Conservation (phyloP, 768 basidiomycete species). For the Terana coerulea region DNA sequence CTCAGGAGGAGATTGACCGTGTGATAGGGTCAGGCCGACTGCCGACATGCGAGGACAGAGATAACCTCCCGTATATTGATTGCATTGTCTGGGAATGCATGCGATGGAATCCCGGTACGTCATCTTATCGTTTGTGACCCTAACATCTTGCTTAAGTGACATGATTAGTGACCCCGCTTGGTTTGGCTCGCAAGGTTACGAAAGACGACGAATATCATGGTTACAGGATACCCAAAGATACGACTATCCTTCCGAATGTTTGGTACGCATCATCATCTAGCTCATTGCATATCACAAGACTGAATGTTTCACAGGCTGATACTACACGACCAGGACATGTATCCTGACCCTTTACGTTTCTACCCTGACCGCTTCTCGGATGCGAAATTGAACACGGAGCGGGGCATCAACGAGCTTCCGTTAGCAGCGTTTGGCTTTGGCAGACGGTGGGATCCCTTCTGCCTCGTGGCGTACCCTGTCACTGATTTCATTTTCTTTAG, state of each 20-base stretch:
- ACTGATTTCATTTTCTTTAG: constrained; percentile 7
- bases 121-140: no score
- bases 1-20: constrained; percentile 62
- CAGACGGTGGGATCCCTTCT: constrained; percentile 4
- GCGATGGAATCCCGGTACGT: constrained; percentile 16
- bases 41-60: constrained; percentile 56
- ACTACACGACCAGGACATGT: constrained; percentile 34
- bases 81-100: constrained; percentile 13
- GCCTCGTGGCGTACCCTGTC: not conserved
- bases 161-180: constrained; percentile 11
- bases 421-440: constrained; percentile 32
- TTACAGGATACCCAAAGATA: constrained; percentile 25
- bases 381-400: constrained; percentile 24
- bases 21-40: constrained; percentile 48
- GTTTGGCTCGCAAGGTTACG: constrained; percentile 9
- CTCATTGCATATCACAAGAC: not conserved
- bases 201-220: constrained; percentile 28
- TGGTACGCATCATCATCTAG: constrained; percentile 7
- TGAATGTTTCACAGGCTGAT: constrained; percentile 27
- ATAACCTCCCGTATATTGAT: constrained; percentile 54
- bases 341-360: constrained; percentile 31
- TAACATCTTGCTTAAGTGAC: not conserved
- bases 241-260: constrained; percentile 14
- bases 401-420: constrained; percentile 23
- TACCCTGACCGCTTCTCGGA: constrained; percentile 39